Evolutionary conservation across 2,329 filamentous ascomycete genomes (phyloP).

Genomic region (Verticillium zaregamsianum): DNA sequence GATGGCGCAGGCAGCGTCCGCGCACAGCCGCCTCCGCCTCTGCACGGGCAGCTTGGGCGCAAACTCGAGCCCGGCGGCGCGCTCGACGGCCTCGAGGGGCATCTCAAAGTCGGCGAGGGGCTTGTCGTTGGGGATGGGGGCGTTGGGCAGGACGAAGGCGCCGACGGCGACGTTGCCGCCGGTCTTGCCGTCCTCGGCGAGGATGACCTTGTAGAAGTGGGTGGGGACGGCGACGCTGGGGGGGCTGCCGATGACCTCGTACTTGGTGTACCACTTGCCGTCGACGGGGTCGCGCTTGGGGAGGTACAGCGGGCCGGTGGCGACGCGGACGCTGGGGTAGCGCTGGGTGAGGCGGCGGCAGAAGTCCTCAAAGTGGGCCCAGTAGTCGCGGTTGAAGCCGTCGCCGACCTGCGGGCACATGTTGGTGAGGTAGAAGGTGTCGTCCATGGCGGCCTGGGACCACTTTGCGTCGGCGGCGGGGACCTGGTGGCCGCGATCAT

Average conservation of each 20-base stretch:
- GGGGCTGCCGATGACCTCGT: slow-evolving; percentile 92
- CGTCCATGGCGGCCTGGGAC: slow-evolving; percentile 91
- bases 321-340: slow-evolving; percentile 85
- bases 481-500: slow-evolving; percentile 94
- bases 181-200: slow-evolving; percentile 74
- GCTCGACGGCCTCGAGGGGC: slow-evolving; percentile 85
- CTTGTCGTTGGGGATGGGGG: slow-evolving; percentile 80
- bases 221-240: slow-evolving; percentile 95
- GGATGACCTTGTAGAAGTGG: slow-evolving; percentile 99
- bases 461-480: slow-evolving; percentile 95
- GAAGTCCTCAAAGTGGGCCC: slow-evolving; percentile 98
- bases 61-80: slow-evolving; percentile 89
- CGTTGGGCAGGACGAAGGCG: slow-evolving; percentile 94
- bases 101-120: slow-evolving; percentile 91
- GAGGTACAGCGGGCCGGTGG: slow-evolving; percentile 91
- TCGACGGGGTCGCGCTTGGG: slow-evolving; percentile 77
- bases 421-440: slow-evolving; percentile 88
- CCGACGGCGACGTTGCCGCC: slow-evolving; percentile 80
- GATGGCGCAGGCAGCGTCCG: slow-evolving; percentile 80
- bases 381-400: slow-evolving; percentile 98
- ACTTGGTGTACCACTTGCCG: slow-evolving; percentile 91
- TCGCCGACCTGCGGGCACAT: slow-evolving; percentile 99
- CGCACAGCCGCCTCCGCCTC: slow-evolving; percentile 75
- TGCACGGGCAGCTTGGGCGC: slow-evolving; percentile 70
- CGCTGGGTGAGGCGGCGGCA: slow-evolving; percentile 74